Evolutionary conservation across 345 rosid species (phyloP).

Genomic region (Populus nigra): DNA sequence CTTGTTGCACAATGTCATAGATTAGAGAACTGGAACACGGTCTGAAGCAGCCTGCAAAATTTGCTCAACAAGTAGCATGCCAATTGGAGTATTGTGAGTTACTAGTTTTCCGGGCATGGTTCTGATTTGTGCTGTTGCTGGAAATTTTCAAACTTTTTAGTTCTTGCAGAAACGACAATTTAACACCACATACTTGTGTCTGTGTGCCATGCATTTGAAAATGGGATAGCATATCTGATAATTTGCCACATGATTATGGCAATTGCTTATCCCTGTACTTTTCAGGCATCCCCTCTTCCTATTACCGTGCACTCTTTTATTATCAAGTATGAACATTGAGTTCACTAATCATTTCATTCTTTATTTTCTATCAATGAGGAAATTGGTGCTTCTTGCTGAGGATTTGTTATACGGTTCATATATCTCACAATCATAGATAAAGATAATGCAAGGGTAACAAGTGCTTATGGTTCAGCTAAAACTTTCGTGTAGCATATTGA

Average conservation of each 20-base stretch:
- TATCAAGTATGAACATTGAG: neutral
- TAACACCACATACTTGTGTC: neutral
- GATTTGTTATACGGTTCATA: too few relatives aligned
- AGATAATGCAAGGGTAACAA: neutral
- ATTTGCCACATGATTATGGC: neutral
- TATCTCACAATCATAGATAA: neutral
- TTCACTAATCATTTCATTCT: neutral
- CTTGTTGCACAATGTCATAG: constrained; percentile 33
- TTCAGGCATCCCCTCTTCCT: neutral
- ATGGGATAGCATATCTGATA: neutral
- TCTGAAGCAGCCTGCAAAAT: constrained; percentile 69
- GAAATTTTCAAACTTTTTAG: neutral
- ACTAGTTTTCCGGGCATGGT: neutral
- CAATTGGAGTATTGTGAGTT: constrained; percentile 58
- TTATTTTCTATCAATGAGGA: neutral
- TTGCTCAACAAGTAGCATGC: constrained; percentile 55
- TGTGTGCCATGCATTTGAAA: neutral
- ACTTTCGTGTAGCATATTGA: neutral
- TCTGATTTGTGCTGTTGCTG: neutral
- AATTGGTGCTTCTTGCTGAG: neutral
- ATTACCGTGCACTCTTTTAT: neutral
- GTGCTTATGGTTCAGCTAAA: neutral
- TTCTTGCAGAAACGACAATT: neutral
- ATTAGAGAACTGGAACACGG: constrained; percentile 62
- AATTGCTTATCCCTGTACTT: neutral